phyloP scores from a whole-genome alignment of 2,329 filamentous ascomycete species.

The Raffaelea ambrosiae region DNA sequence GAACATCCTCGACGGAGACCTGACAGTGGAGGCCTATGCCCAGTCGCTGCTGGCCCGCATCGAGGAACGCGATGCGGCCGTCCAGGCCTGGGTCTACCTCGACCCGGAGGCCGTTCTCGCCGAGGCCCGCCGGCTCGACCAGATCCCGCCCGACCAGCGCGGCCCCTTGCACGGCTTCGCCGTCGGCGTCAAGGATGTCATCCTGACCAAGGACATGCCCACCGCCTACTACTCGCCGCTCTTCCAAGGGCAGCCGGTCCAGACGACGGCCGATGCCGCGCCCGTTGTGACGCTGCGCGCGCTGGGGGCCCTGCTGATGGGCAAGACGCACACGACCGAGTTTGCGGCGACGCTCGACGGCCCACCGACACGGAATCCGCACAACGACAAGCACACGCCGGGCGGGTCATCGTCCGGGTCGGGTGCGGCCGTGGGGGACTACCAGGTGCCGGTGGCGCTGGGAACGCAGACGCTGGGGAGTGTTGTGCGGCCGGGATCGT shows the following conservation, averaged over 20 bases:
- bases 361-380: conserved; percentile 49
- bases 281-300: conserved; percentile 42
- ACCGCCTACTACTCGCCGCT: conserved; percentile 47
- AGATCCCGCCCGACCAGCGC: conserved; percentile 34
- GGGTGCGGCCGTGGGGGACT: conserved; percentile 56
- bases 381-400: conserved; percentile 43
- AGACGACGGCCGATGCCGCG: conserved; percentile 38
- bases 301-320: conserved; percentile 49
- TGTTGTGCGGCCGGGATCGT: conserved; percentile 55
- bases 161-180: conserved; percentile 50
- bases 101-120: conserved; percentile 35
- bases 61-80: conserved; percentile 29
- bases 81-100: conserved; percentile 43
- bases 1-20: neutral
- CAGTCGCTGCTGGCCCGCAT: conserved; percentile 37
- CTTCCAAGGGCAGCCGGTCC: conserved; percentile 33
- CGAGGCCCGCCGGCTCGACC: conserved; percentile 41
- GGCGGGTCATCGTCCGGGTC: conserved; percentile 62
- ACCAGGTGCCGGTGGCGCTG: conserved; percentile 50
- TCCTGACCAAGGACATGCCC: conserved; percentile 51
- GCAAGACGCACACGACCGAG: conserved; percentile 54
- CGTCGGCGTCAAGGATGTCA: conserved; percentile 53
- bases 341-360: conserved; percentile 50
- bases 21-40: conserved; percentile 42
- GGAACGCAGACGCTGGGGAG: conserved; percentile 61